Conservation (phyloP, 2,329 filamentous ascomycete genomes). For the Colletotrichum falcatum region DNA sequence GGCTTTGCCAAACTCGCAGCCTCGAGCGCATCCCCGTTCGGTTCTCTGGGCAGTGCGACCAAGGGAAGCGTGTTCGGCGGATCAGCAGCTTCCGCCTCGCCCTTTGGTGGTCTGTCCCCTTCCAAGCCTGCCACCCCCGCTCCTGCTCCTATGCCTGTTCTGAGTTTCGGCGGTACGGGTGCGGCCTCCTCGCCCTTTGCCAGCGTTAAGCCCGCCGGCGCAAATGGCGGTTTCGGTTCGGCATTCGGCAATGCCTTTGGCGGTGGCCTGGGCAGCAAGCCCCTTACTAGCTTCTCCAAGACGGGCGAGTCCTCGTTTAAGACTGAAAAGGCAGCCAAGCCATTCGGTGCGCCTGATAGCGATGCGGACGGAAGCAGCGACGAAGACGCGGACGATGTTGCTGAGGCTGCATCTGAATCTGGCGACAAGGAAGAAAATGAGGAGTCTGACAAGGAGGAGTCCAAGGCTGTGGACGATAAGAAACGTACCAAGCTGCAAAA, state of each 20-base stretch:
- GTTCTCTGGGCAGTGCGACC: conserved; percentile 60
- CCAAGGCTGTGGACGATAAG: conserved; percentile 67
- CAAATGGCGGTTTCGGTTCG: conserved; percentile 60
- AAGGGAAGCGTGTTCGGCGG: conserved; percentile 63
- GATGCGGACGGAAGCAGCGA: conserved; percentile 67
- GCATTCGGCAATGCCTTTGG: conserved; percentile 59
- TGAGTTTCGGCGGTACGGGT: conserved; percentile 60
- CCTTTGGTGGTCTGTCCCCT: conserved; percentile 49
- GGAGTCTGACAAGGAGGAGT: conserved; percentile 65
- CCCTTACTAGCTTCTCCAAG: conserved; percentile 77
- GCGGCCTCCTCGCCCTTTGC: conserved; percentile 60
- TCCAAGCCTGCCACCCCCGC: conserved; percentile 46
- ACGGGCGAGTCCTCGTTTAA: conserved; percentile 64
- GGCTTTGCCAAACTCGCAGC: conserved; percentile 75
- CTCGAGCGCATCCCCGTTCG: conserved; percentile 73
- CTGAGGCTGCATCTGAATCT: conserved; percentile 50
- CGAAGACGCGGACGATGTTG: conserved; percentile 53
- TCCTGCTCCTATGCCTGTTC: conserved; percentile 54
- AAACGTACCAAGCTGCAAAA: conserved; percentile 76
- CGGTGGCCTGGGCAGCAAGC: conserved; percentile 55
- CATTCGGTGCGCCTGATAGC: conserved; percentile 82
- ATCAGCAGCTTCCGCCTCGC: conserved; percentile 43
- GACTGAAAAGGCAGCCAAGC: conserved; percentile 72
- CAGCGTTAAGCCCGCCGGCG: conserved; percentile 52
- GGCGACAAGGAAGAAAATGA: conserved; percentile 62